Conservation (phyloP, 108 stramenopile species). For the Skeletonema potamos region DNA sequence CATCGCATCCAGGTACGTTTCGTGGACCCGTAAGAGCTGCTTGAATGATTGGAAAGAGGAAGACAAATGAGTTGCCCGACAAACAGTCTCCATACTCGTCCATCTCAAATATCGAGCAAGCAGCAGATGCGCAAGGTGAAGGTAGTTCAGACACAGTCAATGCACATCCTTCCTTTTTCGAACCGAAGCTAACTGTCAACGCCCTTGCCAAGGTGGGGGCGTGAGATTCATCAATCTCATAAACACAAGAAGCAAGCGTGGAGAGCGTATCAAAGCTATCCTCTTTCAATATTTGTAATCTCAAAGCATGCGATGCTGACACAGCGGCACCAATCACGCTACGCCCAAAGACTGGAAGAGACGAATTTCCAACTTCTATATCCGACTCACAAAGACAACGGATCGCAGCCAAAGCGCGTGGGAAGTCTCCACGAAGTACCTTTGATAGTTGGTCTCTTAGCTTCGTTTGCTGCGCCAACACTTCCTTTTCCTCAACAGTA, state of each 20-base stretch:
- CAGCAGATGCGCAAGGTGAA: slow-evolving; percentile 76
- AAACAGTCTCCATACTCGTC: slow-evolving; percentile 76
- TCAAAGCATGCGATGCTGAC: slow-evolving; percentile 50
- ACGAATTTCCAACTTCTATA: slow-evolving; percentile 85
- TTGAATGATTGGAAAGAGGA: slow-evolving; percentile 79
- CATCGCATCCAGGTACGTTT: slow-evolving; percentile 81
- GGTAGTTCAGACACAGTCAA: slow-evolving; percentile 55
- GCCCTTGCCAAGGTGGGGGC: slow-evolving; percentile 67
- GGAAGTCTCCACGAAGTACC: slow-evolving; percentile 43
- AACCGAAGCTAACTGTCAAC: slow-evolving; percentile 52
- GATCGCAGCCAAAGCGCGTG: slow-evolving; percentile 54
- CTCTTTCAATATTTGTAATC: slow-evolving; percentile 34
- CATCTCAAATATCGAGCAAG: slow-evolving; percentile 74
- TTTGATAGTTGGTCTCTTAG: slow-evolving; percentile 35
- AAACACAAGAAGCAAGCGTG: slow-evolving; percentile 74
- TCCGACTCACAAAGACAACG: slow-evolving; percentile 64
- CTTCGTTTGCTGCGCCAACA: slow-evolving; percentile 54
- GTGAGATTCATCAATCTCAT: slow-evolving; percentile 81
- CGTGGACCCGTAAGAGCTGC: slow-evolving; percentile 81
- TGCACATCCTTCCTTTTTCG: not conserved
- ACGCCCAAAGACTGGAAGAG: slow-evolving; percentile 54
- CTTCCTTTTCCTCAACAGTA: slow-evolving; percentile 64
- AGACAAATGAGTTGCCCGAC: slow-evolving; percentile 78
- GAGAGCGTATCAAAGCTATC: slow-evolving; percentile 56
- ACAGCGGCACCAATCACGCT: slow-evolving; percentile 53